Percentiles rank a stretch among this genome's conserved stretches.
Evolutionary conservation across 371 early-diverging fungal genomes (phyloP).

Genomic region (Chytridiales sp.): DNA sequence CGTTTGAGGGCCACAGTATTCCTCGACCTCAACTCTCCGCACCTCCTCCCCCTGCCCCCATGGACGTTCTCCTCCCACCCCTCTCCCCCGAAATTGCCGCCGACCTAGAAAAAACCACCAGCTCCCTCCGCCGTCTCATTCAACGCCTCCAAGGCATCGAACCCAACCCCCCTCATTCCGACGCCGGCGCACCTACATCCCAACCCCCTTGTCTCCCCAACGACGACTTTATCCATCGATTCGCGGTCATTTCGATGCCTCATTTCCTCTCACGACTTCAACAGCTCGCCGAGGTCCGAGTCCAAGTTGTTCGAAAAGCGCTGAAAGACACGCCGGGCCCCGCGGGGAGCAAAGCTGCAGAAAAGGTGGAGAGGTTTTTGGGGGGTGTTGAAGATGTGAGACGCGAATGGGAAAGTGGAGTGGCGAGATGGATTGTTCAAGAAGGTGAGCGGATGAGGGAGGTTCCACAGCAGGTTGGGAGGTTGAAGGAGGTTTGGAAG

Average conservation of each 20-base stretch:
- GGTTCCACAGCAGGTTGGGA: background rate
- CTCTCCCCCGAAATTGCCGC: background rate
- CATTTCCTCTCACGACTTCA: background rate
- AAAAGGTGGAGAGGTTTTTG: background rate
- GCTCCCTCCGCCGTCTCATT: constrained; percentile 12
- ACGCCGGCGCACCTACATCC: constrained; percentile 9
- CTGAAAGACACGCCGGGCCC: no score
- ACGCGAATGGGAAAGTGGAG: background rate
- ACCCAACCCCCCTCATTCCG: background rate
- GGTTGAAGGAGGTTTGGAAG: background rate
- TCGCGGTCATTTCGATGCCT: constrained; percentile 3
- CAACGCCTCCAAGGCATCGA: constrained; percentile 10
- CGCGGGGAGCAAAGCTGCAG: no score
- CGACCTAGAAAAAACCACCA: background rate
- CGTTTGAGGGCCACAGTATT: background rate
- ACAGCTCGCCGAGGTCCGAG: background rate
- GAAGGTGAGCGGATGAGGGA: no score
- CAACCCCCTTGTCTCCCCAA: background rate
- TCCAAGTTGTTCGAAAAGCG: no score
- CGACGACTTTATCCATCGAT: background rate
- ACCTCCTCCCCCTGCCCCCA: background rate
- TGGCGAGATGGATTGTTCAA: no score
- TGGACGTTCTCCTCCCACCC: background rate
- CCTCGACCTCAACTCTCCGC: background rate
- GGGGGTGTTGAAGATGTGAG: background rate